These are phyloP conservation scores for Acidomyces sp. DNA, from an alignment of 495 filamentous ascomycete genomes.

Conservation along the genomic window DNA sequence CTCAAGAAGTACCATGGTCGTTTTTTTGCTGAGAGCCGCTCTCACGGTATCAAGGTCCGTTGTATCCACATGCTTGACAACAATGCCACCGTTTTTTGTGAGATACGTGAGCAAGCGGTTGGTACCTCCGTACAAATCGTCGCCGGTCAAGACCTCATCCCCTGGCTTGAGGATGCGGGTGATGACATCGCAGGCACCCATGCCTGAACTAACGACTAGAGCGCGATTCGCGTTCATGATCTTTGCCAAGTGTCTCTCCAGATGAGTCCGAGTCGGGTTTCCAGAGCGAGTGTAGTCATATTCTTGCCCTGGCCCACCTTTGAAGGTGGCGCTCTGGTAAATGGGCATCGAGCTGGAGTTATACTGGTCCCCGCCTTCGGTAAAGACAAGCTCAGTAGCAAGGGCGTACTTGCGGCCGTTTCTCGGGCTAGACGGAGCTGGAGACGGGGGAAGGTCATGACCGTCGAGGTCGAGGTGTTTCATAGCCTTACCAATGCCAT, in stretches of 20 bases:
- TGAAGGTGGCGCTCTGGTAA: conserved; percentile 96
- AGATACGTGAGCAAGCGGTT: conserved; percentile 89
- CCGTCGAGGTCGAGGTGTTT: conserved; percentile 70
- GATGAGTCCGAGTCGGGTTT: conserved; percentile 89
- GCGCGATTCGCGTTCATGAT: conserved; percentile 91
- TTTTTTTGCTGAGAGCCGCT: conserved; percentile 59
- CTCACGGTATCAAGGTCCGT: conserved; percentile 56
- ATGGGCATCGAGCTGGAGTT: conserved; percentile 90
- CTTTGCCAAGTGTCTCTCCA: conserved; percentile 94
- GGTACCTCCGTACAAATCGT: conserved; percentile 93
- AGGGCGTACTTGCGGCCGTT: conserved; percentile 77
- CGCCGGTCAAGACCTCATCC: conserved; percentile 92
- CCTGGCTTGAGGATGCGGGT: conserved; percentile 85
- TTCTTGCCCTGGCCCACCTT: conserved; percentile 71
- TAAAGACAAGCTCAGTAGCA: conserved; percentile 91
- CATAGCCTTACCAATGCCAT: conserved; percentile 47
- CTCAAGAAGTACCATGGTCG: conserved; percentile 90
- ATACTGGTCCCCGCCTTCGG: conserved; percentile 89
- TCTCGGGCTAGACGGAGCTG: conserved; percentile 81
- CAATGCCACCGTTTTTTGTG: conserved; percentile 66
- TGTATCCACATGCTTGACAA: conserved; percentile 94
- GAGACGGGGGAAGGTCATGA: conserved; percentile 84
- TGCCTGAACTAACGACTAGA: conserved; percentile 86
- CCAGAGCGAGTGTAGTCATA: conserved; percentile 98
- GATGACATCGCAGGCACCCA: conserved; percentile 95